Evolutionary conservation across 148 eudicot genomes (phyloP).

Genomic region (Bassia scoparia): DNA sequence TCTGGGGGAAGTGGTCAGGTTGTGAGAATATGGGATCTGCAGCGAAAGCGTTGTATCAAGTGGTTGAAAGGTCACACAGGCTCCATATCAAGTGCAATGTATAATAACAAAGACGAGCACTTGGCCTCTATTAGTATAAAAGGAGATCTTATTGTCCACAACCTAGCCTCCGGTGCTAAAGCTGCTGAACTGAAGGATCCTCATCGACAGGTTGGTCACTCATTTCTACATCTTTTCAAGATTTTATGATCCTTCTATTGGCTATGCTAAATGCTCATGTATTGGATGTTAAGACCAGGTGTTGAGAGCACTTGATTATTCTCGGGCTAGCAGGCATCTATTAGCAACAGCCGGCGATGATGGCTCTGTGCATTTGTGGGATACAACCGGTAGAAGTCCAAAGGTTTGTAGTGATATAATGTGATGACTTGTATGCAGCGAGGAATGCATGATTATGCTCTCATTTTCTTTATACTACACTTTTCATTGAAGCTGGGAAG

Average conservation of each 20-base stretch:
- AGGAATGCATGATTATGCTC: constrained; percentile 2
- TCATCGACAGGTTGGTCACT: constrained; percentile 56
- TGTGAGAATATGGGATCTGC: constrained; percentile 95
- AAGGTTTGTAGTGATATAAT: constrained; percentile 71
- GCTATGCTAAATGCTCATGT: constrained; percentile 37
- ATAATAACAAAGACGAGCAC: constrained; percentile 96
- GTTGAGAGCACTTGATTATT: constrained; percentile 93
- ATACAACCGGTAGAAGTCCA: constrained; percentile 83
- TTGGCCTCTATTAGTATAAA: constrained; percentile 85
- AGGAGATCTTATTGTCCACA: constrained; percentile 91
- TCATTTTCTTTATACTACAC: not conserved
- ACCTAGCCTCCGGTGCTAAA: constrained; percentile 87
- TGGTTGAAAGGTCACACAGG: constrained; percentile 90
- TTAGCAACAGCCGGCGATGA: constrained; percentile 98
- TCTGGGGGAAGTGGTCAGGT: constrained; percentile 90
- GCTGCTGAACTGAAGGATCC: constrained; percentile 94
- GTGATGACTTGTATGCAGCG: not conserved
- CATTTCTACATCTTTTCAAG: constrained; percentile 4
- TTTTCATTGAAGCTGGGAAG: not conserved
- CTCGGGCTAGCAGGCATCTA: constrained; percentile 87
- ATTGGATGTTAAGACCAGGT: constrained; percentile 53
- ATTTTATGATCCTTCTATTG: not conserved
- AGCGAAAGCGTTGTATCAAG: constrained; percentile 89
- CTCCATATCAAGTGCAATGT: constrained; percentile 71
- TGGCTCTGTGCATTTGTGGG: constrained; percentile 96